These are phyloP conservation scores for Leccinum obscurum DNA, from an alignment of 768 basidiomycete genomes.

Conservation along the genomic window DNA sequence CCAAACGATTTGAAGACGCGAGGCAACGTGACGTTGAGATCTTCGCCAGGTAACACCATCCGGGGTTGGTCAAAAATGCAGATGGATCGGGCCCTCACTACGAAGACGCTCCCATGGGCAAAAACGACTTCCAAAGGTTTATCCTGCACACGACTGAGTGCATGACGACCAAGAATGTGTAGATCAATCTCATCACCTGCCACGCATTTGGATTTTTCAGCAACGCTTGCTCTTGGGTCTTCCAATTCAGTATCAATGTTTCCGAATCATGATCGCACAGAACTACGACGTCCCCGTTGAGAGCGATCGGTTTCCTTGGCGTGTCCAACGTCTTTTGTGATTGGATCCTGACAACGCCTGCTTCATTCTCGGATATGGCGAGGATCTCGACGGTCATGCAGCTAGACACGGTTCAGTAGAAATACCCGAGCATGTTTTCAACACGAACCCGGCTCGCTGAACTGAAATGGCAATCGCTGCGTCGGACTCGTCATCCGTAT, in stretches of 20 bases:
- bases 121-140: conserved; percentile 55
- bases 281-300: conserved; percentile 54
- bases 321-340: conserved; percentile 39
- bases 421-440: conserved; percentile 3
- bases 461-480: conserved; percentile 54
- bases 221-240: conserved; percentile 44
- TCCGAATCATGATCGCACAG: conserved; percentile 52
- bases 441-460: conserved; percentile 45
- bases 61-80: conserved; percentile 53
- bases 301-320: conserved; percentile 44
- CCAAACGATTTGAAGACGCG: conserved; percentile 54
- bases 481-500: conserved; percentile 43
- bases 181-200: conserved; percentile 27
- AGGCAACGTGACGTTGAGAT: conserved; percentile 28
- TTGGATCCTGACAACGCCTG: conserved; percentile 27
- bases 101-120: conserved; percentile 46
- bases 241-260: conserved; percentile 60
- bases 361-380: conserved; percentile 14
- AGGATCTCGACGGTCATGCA: conserved; percentile 32
- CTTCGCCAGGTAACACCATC: conserved; percentile 28
- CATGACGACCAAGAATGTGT: conserved; percentile 1
- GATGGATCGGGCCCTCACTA: conserved; percentile 59
- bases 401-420: conserved; percentile 21
- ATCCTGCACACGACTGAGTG: conserved; percentile 37
- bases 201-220: conserved; percentile 40